Percentiles rank a stretch among this genome's conserved stretches.
Conservation (phyloP, 202 grass and related monocot species). For the Cymbopogon flexuosus region DNA sequence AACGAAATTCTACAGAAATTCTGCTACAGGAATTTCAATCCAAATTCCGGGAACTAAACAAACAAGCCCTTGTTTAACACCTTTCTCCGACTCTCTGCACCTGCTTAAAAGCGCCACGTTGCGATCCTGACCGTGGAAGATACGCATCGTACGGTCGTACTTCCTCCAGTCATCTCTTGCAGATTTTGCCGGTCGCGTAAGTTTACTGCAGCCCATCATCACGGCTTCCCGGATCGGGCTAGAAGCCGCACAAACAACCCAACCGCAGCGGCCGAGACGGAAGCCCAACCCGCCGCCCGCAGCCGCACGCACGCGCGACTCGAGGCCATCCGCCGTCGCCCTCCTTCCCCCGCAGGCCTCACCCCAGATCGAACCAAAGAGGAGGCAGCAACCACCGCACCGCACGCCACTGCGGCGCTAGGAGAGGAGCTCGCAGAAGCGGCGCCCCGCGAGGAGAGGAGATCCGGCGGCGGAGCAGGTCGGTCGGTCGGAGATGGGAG, state of each 20-base stretch:
- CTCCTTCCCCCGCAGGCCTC: background rate
- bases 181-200: background rate
- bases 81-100: background rate
- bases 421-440: constrained; percentile 35
- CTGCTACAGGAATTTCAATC: too few species aligned
- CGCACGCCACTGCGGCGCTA: constrained; percentile 20
- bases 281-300: background rate
- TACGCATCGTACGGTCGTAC: constrained; percentile 7
- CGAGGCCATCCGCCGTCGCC: background rate
- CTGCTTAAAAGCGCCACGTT: background rate
- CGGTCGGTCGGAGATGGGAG: constrained; percentile 56
- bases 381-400: background rate
- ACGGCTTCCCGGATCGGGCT: background rate
- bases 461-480: constrained; percentile 16
- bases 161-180: background rate
- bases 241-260: background rate
- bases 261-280: background rate
- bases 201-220: background rate
- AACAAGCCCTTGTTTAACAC: background rate
- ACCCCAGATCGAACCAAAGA: constrained; percentile 41
- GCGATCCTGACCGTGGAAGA: constrained; percentile 30
- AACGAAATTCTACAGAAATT: too few species aligned
- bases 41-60: too few species aligned
- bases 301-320: background rate
- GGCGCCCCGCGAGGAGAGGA: constrained; percentile 28